Percentiles rank a stretch among this genome's conserved stretches.
These are phyloP conservation scores for Schizophyllum commune DNA, from an alignment of 1,284 basidiomycete species.

Conservation along the genomic window DNA sequence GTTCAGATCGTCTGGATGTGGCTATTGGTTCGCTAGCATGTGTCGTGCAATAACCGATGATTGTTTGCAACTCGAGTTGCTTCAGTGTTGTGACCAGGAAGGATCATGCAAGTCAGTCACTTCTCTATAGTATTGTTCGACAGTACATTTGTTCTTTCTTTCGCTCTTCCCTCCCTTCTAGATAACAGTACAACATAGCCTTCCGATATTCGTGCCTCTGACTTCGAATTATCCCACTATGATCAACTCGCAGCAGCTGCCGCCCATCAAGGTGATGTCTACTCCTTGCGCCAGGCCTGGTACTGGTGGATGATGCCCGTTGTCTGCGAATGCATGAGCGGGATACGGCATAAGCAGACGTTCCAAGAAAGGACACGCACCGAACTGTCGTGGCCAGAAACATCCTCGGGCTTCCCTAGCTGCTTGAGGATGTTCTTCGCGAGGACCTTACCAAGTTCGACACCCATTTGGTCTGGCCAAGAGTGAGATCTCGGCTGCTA, in stretches of 20 bases:
- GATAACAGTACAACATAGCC: no score
- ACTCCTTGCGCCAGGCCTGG: constrained; percentile 38
- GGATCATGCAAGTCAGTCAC: no score
- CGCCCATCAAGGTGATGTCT: no score
- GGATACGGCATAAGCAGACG: neutral
- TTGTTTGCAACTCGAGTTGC: no score
- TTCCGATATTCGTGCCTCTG: neutral
- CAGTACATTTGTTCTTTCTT: no score
- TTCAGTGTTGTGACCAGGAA: no score
- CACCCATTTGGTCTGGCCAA: constrained; percentile 79
- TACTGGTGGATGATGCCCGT: constrained; percentile 93
- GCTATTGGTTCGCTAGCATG: constrained; percentile 43
- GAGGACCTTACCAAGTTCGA: constrained; percentile 93
- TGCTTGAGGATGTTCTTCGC: constrained; percentile 94
- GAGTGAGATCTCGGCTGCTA: neutral
- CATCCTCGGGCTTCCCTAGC: constrained; percentile 75
- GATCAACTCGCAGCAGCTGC: neutral
- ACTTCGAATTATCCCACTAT: neutral
- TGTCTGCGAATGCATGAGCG: constrained; percentile 43
- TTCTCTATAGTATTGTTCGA: no score
- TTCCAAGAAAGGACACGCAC: constrained; percentile 36
- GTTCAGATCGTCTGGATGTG: constrained; percentile 82
- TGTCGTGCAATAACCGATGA: no score
- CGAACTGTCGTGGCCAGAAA: constrained; percentile 87
- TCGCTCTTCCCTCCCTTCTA: no score